These are phyloP conservation scores for Hygrophorus russula DNA, from an alignment of 768 basidiomycete genomes.

Conservation along the genomic window DNA sequence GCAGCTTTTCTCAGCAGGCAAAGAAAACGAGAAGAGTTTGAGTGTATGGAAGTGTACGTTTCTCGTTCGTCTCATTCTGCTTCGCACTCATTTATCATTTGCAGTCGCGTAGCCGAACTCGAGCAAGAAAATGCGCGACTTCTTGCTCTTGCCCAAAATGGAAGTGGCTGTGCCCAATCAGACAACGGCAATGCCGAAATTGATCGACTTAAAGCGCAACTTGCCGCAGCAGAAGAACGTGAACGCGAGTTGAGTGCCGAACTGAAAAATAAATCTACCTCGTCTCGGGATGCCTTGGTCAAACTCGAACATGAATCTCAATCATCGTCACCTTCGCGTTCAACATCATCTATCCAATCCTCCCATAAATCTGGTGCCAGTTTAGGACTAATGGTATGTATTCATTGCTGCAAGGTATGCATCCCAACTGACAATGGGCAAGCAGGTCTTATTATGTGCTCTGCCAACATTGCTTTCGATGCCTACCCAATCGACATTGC, in stretches of 20 bases:
- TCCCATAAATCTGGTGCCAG: slow-evolving; percentile 53
- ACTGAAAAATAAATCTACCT: slow-evolving; percentile 30
- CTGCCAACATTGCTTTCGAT: slow-evolving; percentile 65
- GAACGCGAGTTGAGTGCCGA: slow-evolving; percentile 57
- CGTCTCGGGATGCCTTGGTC: slow-evolving; percentile 22
- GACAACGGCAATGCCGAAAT: slow-evolving; percentile 44
- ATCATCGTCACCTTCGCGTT: slow-evolving; percentile 29
- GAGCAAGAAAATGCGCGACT: slow-evolving; percentile 79
- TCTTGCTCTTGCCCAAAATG: slow-evolving; percentile 42
- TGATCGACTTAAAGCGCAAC: slow-evolving; percentile 54
- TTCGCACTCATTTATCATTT: slow-evolving; percentile 6
- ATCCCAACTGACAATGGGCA: slow-evolving; percentile 11
- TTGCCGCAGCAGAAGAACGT: slow-evolving; percentile 54
- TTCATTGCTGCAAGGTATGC: slow-evolving; percentile 3
- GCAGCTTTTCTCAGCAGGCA: slow-evolving; percentile 88
- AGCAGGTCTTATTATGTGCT: slow-evolving; percentile 67
- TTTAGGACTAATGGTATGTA: slow-evolving; percentile 59
- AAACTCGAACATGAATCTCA: slow-evolving; percentile 45
- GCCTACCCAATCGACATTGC: slow-evolving; percentile 39
- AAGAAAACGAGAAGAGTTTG: slow-evolving; percentile 87
- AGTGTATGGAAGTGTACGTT: slow-evolving; percentile 81
- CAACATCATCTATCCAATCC: slow-evolving; percentile 27
- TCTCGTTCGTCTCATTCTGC: slow-evolving; percentile 10
- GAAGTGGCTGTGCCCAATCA: slow-evolving; percentile 17
- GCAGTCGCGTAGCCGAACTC: slow-evolving; percentile 71